Conservation (phyloP, 2,329 filamentous ascomycete species). For the Emergomyces orientalis region DNA sequence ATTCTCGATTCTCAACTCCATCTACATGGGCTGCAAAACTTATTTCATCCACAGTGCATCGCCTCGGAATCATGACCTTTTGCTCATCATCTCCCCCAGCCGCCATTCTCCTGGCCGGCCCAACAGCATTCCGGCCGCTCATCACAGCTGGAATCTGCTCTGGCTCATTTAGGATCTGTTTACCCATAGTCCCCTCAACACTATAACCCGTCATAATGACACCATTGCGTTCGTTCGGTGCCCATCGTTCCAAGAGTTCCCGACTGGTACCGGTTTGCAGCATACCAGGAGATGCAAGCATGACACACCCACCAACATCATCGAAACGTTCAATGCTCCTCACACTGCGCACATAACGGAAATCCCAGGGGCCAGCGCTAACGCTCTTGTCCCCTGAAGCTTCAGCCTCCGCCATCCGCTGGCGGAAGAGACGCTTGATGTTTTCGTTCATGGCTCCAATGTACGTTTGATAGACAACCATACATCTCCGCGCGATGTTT, state of each 20-base stretch:
- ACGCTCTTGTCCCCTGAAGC: slow-evolving; percentile 67
- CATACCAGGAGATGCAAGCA: slow-evolving; percentile 97
- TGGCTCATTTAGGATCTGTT: slow-evolving; percentile 88
- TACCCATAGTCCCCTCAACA: slow-evolving; percentile 96
- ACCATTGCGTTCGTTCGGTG: slow-evolving; percentile 92
- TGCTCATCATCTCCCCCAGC: slow-evolving; percentile 61
- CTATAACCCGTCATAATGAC: slow-evolving; percentile 98
- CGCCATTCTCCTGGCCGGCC: slow-evolving; percentile 48
- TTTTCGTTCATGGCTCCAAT: slow-evolving; percentile 99
- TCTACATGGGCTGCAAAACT: slow-evolving; percentile 97
- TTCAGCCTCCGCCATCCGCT: slow-evolving; percentile 84
- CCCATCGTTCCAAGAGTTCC: slow-evolving; percentile 89
- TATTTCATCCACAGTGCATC: slow-evolving; percentile 88
- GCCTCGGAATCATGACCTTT: slow-evolving; percentile 79
- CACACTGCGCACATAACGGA: slow-evolving; percentile 83
- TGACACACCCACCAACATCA: slow-evolving; percentile 88
- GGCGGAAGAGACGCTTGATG: slow-evolving; percentile 89
- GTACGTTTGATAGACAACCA: slow-evolving; percentile 98
- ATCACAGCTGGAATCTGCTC: slow-evolving; percentile 93
- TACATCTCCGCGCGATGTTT: slow-evolving; percentile 89
- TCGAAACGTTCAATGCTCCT: slow-evolving; percentile 94
- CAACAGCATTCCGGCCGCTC: slow-evolving; percentile 54
- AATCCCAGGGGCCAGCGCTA: slow-evolving; percentile 76
- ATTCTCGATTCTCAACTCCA: slow-evolving; percentile 88
- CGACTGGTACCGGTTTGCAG: slow-evolving; percentile 91